Conservation (phyloP, 179 eudicot species). For the Patellifolia procumbens region DNA sequence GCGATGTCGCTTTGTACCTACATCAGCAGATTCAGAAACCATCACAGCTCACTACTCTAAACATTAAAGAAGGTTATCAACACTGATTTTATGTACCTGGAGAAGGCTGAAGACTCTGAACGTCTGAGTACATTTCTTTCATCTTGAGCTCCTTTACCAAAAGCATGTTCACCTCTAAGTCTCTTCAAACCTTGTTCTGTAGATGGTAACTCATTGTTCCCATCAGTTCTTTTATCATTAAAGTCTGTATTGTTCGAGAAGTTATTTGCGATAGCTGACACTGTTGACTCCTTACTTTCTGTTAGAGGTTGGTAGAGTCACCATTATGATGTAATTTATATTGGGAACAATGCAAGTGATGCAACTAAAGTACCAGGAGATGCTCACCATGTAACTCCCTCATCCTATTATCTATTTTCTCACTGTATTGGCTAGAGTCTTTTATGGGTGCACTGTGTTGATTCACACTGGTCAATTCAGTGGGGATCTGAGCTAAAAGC, state of each 20-base stretch:
- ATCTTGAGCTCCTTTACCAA: slow-evolving; percentile 30
- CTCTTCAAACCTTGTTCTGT: slow-evolving; percentile 44
- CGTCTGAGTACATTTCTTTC: slow-evolving; percentile 45
- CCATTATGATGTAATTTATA: slow-evolving; percentile 1
- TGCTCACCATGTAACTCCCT: slow-evolving; percentile 24
- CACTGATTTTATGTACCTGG: slow-evolving; percentile 35
- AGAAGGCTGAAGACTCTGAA: slow-evolving; percentile 59
- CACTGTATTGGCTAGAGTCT: slow-evolving; percentile 22
- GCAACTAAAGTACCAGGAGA: slow-evolving; percentile 6
- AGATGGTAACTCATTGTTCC: slow-evolving; percentile 24
- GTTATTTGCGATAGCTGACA: slow-evolving; percentile 16
- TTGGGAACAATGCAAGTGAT: slow-evolving; percentile 15
- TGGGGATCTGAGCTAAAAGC: slow-evolving; percentile 26
- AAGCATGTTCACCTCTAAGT: slow-evolving; percentile 34
- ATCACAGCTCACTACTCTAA: neutral
- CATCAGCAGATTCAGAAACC: slow-evolving; percentile 3
- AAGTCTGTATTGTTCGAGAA: slow-evolving; percentile 24
- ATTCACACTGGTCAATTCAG: slow-evolving; percentile 26
- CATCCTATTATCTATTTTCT: slow-evolving; percentile 7
- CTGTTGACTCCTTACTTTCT: slow-evolving; percentile 27
- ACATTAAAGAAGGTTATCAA: neutral
- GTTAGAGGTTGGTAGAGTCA: slow-evolving; percentile 25
- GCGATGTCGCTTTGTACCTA: slow-evolving; percentile 46
- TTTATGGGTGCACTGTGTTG: slow-evolving; percentile 14
- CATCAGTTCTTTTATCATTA: slow-evolving; percentile 21